Percentiles rank a stretch among this genome's conserved stretches.
Evolutionary conservation across 75 land plant genomes (phyloP).

Genomic region (Picea sitchensis): DNA sequence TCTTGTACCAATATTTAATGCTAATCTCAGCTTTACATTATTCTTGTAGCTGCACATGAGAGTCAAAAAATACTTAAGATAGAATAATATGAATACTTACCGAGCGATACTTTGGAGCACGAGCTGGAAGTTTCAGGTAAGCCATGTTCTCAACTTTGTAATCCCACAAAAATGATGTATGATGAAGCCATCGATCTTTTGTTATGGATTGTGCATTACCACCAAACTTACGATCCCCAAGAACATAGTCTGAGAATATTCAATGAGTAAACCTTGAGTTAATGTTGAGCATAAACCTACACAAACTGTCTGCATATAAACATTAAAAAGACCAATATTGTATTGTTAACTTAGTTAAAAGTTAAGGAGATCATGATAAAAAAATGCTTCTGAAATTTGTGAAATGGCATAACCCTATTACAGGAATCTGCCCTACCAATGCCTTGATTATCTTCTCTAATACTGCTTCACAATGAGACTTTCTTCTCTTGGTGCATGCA

Average conservation of each 20-base stretch:
- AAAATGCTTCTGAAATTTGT: neutral
- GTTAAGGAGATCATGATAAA: neutral
- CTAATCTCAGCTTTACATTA: neutral
- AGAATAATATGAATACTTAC: slow-evolving; percentile 27
- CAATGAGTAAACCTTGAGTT: neutral
- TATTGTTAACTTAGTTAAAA: neutral
- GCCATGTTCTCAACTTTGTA: slow-evolving; percentile 59
- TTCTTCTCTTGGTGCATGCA: slow-evolving; percentile 70
- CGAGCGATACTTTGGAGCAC: slow-evolving; percentile 66
- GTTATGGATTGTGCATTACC: slow-evolving; percentile 89
- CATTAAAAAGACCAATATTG: neutral
- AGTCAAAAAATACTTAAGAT: neutral
- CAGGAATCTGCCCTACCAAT: slow-evolving; percentile 8
- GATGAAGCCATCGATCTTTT: slow-evolving; percentile 78
- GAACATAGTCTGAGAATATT: slow-evolving; percentile 63
- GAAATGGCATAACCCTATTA: no score
- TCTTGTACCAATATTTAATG: neutral
- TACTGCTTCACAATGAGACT: slow-evolving; percentile 70
- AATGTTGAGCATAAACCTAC: slow-evolving; percentile 3
- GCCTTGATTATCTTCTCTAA: slow-evolving; percentile 73
- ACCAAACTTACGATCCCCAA: slow-evolving; percentile 74
- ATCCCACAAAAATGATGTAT: slow-evolving; percentile 90
- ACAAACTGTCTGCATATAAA: neutral
- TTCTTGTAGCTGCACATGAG: slow-evolving; percentile 4
- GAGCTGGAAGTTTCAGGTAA: slow-evolving; percentile 57